These are phyloP conservation scores for Sungouiozyma intestinalis DNA, from an alignment of 805 yeast species.

Conservation along the genomic window DNA sequence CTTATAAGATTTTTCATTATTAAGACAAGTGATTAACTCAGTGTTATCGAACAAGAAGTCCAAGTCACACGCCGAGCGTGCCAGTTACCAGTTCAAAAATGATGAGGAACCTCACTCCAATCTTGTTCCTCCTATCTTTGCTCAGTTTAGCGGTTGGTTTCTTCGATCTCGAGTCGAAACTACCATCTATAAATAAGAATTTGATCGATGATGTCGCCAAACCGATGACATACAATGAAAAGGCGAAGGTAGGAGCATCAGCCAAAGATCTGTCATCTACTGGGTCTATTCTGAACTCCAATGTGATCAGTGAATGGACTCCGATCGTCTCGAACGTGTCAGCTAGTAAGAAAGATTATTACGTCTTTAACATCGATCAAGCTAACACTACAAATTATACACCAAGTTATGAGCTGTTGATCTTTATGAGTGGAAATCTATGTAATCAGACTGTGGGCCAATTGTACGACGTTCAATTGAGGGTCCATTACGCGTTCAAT, in stretches of 20 bases:
- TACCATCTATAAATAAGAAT: neutral
- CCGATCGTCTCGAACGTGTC: slow-evolving; percentile 24
- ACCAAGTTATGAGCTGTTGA: slow-evolving; percentile 16
- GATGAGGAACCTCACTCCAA: neutral
- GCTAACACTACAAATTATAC: slow-evolving; percentile 5
- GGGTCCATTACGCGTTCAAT: slow-evolving; percentile 22
- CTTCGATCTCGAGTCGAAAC: neutral
- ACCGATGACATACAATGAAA: neutral
- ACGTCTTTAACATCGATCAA: slow-evolving; percentile 15
- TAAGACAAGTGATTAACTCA: too few species aligned
- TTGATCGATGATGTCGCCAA: neutral
- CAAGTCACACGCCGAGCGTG: too few species aligned
- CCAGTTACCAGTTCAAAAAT: too few species aligned
- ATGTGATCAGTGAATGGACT: slow-evolving; percentile 25
- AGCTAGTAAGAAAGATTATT: slow-evolving; percentile 17
- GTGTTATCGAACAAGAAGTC: too few species aligned
- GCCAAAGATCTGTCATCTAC: neutral
- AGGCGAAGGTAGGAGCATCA: neutral
- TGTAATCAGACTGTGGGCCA: slow-evolving; percentile 19
- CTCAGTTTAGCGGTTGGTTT: neutral
- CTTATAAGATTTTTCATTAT: too few species aligned
- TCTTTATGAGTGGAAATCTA: slow-evolving; percentile 29
- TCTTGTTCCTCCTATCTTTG: neutral
- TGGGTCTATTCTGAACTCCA: slow-evolving; percentile 15
- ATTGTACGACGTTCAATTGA: slow-evolving; percentile 10